Evolutionary conservation across 345 rosid species (phyloP), one percentile per base, ranked within the genome.

Genomic region (Populus deltoides): DNA sequence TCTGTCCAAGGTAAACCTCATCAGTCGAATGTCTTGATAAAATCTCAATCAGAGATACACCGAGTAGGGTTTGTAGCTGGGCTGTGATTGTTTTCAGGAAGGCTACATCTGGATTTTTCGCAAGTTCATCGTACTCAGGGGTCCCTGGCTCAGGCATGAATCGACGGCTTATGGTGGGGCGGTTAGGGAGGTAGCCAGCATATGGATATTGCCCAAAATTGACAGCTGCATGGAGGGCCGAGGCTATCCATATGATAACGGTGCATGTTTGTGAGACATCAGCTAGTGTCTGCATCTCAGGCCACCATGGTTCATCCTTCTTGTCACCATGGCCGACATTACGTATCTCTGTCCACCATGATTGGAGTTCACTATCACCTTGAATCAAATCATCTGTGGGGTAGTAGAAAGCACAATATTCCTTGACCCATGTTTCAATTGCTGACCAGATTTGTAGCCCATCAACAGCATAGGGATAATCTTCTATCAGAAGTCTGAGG

Each of bases 121-220:
- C 85, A 10, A 96, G 88, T 72, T 93, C 98, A 1, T 79, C 43
- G 20, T 90, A 96, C 78, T 92, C 98, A 0, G 79, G 47, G 0
- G 96, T 96, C 36, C 97, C 98, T 20, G 90, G 88, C 80, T 92
- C 97, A 0, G 98, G 99, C 98, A 96, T 96, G 84, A 96, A 93
- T 45, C 94, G 81, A 1, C 99, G 96, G 79, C 99, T 96, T 7
- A 91, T 57, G 0, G 97, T 92, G 22, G 99, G 98, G 5, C 98
- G 89, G 85, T 93, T 96, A 0, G 99, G 99, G 73, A 92, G 92
- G 85, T 87, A 93, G n/a, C 98, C 99, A 1, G 98, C 97, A 69
- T 93, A 96, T 59, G 97, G 94, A 84, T 96, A 96, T 18, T 96
- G 98, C 8, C 99, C 99, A 38, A 96, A 93, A 72, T 96, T 96